Evolutionary conservation across 2,329 filamentous ascomycete species (phyloP).

Genomic region (Lasiodiplodia theobromae): DNA sequence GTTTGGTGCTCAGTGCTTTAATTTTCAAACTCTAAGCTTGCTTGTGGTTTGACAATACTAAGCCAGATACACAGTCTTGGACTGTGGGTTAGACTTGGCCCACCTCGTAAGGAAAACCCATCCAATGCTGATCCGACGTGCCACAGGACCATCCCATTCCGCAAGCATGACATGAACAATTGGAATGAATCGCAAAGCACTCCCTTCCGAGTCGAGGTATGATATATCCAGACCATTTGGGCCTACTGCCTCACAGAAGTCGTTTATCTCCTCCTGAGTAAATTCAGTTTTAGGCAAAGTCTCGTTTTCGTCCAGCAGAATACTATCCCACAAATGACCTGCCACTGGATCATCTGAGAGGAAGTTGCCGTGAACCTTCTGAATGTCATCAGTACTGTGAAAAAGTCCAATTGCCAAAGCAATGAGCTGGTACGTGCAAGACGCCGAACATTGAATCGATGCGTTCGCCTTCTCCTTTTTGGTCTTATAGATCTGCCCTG

Average conservation of each 20-base stretch:
- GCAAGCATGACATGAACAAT: slow-evolving; percentile 9
- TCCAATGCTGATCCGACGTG: background rate
- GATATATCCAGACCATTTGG: background rate
- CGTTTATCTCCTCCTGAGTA: too few species aligned
- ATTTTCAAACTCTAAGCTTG: too few species aligned
- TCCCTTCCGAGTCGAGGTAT: slow-evolving; percentile 1
- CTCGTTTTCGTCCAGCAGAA: too few species aligned
- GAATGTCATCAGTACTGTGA: too few species aligned
- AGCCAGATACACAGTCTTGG: background rate
- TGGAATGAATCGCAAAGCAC: background rate
- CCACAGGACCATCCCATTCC: background rate
- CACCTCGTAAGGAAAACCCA: slow-evolving; percentile 19
- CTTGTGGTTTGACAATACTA: too few species aligned
- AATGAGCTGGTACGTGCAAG: background rate
- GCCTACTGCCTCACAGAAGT: background rate
- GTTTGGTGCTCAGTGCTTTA: too few species aligned
- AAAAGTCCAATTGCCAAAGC: background rate
- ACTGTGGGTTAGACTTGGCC: background rate
- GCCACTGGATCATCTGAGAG: too few species aligned
- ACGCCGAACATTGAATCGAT: accelerated
- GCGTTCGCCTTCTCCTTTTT: background rate
- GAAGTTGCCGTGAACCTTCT: too few species aligned
- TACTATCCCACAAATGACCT: too few species aligned
- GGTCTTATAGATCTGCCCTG: background rate
- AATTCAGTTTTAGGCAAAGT: too few species aligned